phyloP scores from a whole-genome alignment of 495 filamentous ascomycete species.

The Talaromyces borbonicus region DNA sequence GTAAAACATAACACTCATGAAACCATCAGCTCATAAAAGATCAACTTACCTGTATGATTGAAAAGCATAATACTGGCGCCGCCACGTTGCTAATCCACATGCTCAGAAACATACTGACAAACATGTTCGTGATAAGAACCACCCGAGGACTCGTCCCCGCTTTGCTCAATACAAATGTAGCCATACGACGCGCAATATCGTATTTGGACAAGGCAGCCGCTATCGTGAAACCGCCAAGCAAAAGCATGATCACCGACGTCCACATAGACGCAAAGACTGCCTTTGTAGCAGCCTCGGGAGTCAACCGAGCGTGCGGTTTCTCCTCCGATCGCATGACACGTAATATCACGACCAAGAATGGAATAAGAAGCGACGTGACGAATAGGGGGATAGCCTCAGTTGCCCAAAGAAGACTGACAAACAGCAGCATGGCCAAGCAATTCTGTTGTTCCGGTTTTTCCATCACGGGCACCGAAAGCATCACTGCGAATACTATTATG shows the following conservation, averaged over 20 bases:
- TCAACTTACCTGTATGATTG: conserved; percentile 69
- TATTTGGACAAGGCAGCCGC: conserved; percentile 95
- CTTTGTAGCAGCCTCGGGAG: conserved; percentile 61
- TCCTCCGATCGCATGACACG: conserved; percentile 70
- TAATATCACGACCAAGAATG: conserved; percentile 84
- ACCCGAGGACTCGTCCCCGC: conserved; percentile 81
- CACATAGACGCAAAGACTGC: conserved; percentile 94
- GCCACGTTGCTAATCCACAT: conserved; percentile 99
- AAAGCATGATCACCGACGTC: conserved; percentile 97
- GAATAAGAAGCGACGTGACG: conserved; percentile 87
- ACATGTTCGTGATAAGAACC: conserved; percentile 93
- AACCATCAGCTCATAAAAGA: background rate
- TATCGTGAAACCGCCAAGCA: conserved; percentile 92
- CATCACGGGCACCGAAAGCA: conserved; percentile 71
- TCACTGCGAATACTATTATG: conserved; percentile 56
- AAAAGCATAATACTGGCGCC: conserved; percentile 95
- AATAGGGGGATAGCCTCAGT: conserved; percentile 97
- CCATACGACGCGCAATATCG: conserved; percentile 93
- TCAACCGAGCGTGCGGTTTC: conserved; percentile 57
- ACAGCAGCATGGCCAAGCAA: conserved; percentile 85
- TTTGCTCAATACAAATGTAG: conserved; percentile 93
- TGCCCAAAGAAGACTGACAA: conserved; percentile 92
- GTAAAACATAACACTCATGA: background rate
- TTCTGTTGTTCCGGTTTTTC: conserved; percentile 83
- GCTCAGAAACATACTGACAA: conserved; percentile 90